These are phyloP conservation scores for Neolentinus lepideus DNA, from an alignment of 1,284 basidiomycete genomes.

Conservation along the genomic window DNA sequence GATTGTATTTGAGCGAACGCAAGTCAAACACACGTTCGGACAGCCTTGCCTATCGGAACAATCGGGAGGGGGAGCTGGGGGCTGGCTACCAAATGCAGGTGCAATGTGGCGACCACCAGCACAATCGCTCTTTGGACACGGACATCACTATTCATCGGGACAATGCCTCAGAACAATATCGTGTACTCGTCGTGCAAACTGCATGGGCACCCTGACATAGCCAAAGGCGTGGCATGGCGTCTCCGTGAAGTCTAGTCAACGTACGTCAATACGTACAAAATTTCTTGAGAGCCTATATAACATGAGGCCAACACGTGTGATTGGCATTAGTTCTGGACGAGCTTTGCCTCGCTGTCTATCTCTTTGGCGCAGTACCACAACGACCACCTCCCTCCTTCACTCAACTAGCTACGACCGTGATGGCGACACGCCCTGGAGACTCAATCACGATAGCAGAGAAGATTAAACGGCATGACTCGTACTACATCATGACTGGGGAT, in stretches of 20 bases:
- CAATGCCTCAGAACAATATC: not conserved
- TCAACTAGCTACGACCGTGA: conserved; percentile 13
- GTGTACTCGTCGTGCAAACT: not conserved
- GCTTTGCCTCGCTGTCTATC: conserved; percentile 11
- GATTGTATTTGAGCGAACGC: no score
- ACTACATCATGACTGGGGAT: conserved; percentile 48
- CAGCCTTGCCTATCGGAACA: no score
- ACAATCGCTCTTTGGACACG: not conserved
- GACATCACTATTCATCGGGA: not conserved
- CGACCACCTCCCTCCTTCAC: conserved; percentile 18
- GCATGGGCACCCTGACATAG: not conserved
- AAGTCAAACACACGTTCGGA: no score
- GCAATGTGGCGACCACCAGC: no score
- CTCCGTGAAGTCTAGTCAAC: not conserved
- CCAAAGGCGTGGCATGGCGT: not conserved
- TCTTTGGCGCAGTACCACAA: conserved; percentile 12
- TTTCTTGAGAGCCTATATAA: not conserved
- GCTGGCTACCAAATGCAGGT: no score
- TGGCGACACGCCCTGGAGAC: conserved; percentile 20
- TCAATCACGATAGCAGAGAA: conserved; percentile 21
- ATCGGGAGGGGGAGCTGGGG: no score
- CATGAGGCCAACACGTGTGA: conserved; percentile 36
- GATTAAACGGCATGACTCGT: conserved; percentile 32
- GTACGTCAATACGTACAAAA: not conserved
- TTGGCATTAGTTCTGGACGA: conserved; percentile 9